Base-by-base conservation (phyloP, 129 eudicot genomes). In the Arctium minus region DNA sequence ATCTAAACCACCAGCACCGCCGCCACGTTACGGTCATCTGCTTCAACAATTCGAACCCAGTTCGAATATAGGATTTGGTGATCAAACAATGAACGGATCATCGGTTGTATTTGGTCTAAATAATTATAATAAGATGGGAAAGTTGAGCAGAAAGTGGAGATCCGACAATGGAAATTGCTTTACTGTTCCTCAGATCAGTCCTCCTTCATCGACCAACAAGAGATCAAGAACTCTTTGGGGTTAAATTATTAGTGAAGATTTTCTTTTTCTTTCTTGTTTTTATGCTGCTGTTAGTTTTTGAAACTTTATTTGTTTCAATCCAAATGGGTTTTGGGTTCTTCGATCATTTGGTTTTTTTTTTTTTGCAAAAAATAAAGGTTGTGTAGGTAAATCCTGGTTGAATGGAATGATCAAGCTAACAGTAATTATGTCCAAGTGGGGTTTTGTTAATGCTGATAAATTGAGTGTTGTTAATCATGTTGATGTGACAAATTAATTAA, bases 111-210 rank as follows among this genome's bases (percentile, higher is more conserved):
- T 86, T 37, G 69, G 5, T 71, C 27, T 67, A 56, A 78, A 74
- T 15, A 67, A 67, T 27, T 79, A 40, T 38, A 60, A 73, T 27
- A 84, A 79, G 37, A 79, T 65, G 9, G 30, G 77, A 4, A 91
- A 91, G 71, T 72, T 83, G 3, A 87, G 75, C 81, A 87, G 91
- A 80, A 86, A 87, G 40, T 62, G 88, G 83, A 29, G 70, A 39
- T 10, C 89, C 3, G 78, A 44, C 6, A 88, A 85, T 37, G 94
- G 89, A 1, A 89, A 90, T 72, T 91, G 90, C 39, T 92, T 92
- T 79, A 89, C 86, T 22, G 94, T 92, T 77, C 97, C 97, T 82
- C 97, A 92, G 77, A 88, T 92, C 67, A 81, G 35, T 67, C 88
- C 88, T 73, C 44, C 78, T 35, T 64, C 90, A 70, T 74, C 73